phyloP scores from a whole-genome alignment of 768 basidiomycete species.

The Mycena floridula region DNA sequence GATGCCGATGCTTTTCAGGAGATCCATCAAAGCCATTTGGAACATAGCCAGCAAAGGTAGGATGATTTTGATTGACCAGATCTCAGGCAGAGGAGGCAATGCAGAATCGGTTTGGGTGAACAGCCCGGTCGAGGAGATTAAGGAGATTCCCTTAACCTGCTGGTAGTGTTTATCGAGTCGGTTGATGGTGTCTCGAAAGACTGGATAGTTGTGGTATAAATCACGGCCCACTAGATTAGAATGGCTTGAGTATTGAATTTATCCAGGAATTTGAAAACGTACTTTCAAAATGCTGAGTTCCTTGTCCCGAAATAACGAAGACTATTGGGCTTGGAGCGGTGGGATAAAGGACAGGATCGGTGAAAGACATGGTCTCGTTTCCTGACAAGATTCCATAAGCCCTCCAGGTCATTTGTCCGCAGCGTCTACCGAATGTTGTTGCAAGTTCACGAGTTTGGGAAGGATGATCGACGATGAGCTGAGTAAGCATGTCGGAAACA shows the following conservation, averaged over 20 bases:
- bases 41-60: slow-evolving; percentile 37
- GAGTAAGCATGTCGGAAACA: slow-evolving; percentile 4
- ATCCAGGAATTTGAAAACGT: slow-evolving; percentile 10
- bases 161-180: slow-evolving; percentile 30
- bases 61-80: slow-evolving; percentile 30
- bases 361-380: slow-evolving; percentile 11
- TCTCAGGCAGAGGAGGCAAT: slow-evolving; percentile 8
- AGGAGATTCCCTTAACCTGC: slow-evolving; percentile 24
- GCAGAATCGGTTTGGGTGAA: slow-evolving; percentile 17
- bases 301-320: slow-evolving; percentile 34
- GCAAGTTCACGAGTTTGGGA: slow-evolving; percentile 3
- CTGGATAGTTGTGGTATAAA: slow-evolving; percentile 24
- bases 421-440: slow-evolving; percentile 19
- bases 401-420: slow-evolving; percentile 27
- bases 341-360: slow-evolving; percentile 21
- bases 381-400: slow-evolving; percentile 16
- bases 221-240: slow-evolving; percentile 28
- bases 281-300: slow-evolving; percentile 33
- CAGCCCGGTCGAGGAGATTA: slow-evolving; percentile 29
- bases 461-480: not conserved
- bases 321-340: slow-evolving; percentile 22
- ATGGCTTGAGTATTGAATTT: not conserved
- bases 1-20: slow-evolving; percentile 27
- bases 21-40: slow-evolving; percentile 40
- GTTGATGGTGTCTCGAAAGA: slow-evolving; percentile 31